Conservation (phyloP, 352 stramenopile species). For the Elongisporangium senticosum region DNA sequence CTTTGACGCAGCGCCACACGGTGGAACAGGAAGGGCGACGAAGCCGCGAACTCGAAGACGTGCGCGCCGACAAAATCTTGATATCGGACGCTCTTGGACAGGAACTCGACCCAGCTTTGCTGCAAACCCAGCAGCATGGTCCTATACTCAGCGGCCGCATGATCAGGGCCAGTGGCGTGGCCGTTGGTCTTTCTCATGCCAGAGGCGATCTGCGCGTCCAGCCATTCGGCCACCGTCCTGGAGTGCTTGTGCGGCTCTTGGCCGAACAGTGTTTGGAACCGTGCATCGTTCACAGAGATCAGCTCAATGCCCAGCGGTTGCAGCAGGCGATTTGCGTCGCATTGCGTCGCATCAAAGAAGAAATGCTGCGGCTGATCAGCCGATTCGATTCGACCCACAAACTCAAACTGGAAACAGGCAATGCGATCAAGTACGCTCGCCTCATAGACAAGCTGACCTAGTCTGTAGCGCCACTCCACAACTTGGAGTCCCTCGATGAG, state of each 20-base stretch:
- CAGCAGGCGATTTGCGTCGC: constrained; percentile 4
- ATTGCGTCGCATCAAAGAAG: constrained; percentile 16
- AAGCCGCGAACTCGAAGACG: constrained; percentile 43
- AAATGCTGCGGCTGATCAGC: constrained; percentile 16
- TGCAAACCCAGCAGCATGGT: constrained; percentile 20
- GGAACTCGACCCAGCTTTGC: constrained; percentile 17
- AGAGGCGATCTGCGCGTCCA: constrained; percentile 19
- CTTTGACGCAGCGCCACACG: constrained; percentile 1
- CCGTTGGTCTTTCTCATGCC: background rate
- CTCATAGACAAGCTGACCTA: constrained; percentile 36
- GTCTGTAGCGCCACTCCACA: constrained; percentile 28
- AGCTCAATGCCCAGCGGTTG: constrained; percentile 18
- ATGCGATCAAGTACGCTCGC: constrained; percentile 32
- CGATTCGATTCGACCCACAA: constrained; percentile 19
- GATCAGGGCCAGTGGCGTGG: background rate
- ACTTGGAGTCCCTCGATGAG: constrained; percentile 19
- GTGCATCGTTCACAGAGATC: background rate
- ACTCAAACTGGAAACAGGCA: constrained; percentile 34
- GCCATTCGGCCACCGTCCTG: constrained; percentile 30
- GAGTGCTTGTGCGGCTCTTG: constrained; percentile 6
- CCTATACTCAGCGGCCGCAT: constrained; percentile 2
- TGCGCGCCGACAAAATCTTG: constrained; percentile 34
- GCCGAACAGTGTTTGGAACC: background rate
- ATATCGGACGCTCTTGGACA: constrained; percentile 20
- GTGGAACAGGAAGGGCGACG: constrained; percentile 35